Evolutionary conservation across 1,284 basidiomycete species (phyloP), one percentile per base, ranked within the genome.

Genomic region (Ceratobasidium sp.): DNA sequence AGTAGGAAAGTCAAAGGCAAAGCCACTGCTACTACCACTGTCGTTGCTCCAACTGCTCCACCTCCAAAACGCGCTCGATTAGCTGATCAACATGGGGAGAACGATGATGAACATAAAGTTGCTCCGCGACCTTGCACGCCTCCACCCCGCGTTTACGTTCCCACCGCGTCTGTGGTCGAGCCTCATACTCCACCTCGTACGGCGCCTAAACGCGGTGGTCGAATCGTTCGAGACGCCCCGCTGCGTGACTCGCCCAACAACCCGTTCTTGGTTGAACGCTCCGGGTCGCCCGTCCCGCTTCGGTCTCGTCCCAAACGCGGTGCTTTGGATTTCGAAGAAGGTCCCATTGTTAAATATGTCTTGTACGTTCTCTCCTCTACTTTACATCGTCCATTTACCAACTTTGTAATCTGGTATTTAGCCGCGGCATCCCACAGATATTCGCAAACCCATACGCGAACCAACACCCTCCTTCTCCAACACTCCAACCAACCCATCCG

Each of bases 231-330:
- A 38, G 70, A 74, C n/a, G 76, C 38, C 1, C 80, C 80, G 7
- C 50, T 78, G 13, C 69, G 80, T 28, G 80, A 80, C 68, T 80
- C 77, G 69, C 80, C 80, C 33, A 80, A 80, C 66, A 80, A 80
- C 62, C 80, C 80, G 40, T 80, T 80, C 80, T 33, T 80, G 23
- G 44, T 75, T 42, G 52, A 67, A 42, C 52, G 64, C 28, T 23
- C 74, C 17, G 42, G 48, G 6, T 28, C 71, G 26, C 38, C 75
- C 15, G 48, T 46, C 17, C 56, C 76, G n/a, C 20, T 59, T 28
- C 50, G 75, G 40, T n/a, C 74, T 23, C 46, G 50, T 67, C 61
- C 61, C 15, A 73, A 64, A 42, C 70, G 70, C 44, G 40, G 70
- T 38, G 70, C 57, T 5, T 26, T 26, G 9, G 70, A 74, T 28